Evolutionary conservation across 2,329 filamentous ascomycete species (phyloP).

Genomic region (Fusarium clavum): DNA sequence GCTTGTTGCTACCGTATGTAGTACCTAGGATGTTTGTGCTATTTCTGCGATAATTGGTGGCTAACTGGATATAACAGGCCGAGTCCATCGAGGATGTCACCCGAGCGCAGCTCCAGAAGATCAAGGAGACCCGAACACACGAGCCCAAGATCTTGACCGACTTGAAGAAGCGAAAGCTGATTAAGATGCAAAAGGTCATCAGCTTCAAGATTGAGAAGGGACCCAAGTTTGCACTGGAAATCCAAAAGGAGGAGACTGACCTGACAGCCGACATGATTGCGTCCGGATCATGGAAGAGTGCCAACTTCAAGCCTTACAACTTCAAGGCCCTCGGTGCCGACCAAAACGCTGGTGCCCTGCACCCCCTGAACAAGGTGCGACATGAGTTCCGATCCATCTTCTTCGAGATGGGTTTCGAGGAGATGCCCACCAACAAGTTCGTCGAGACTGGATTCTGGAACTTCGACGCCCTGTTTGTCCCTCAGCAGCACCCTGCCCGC

Average conservation of each 20-base stretch:
- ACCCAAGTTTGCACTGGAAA: conserved; percentile 86
- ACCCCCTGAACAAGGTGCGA: conserved; percentile 91
- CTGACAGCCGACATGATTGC: conserved; percentile 93
- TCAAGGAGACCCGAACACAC: conserved; percentile 76
- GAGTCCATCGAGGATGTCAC: conserved; percentile 85
- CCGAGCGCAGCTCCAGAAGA: conserved; percentile 77
- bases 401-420: conserved; percentile 98
- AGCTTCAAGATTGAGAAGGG: conserved; percentile 88
- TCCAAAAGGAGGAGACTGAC: conserved; percentile 94
- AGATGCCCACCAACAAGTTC: conserved; percentile 95
- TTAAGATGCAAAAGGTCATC: conserved; percentile 85
- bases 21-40: not conserved
- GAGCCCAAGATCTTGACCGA: conserved; percentile 84
- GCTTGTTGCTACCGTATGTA: conserved; percentile 63
- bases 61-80: conserved; percentile 53
- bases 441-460: conserved; percentile 99
- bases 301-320: conserved; percentile 84
- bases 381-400: conserved; percentile 97
- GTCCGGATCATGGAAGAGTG: conserved; percentile 90
- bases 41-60: not conserved
- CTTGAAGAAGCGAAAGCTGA: conserved; percentile 90
- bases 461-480: conserved; percentile 96
- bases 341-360: conserved; percentile 71
- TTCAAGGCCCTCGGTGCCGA: conserved; percentile 78
- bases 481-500: conserved; percentile 93